A percentile compares a stretch with the other conserved stretches of the same genome.
These are phyloP conservation scores for Davidsoniella neocaledoniae DNA, from an alignment of 2,329 filamentous ascomycete genomes.

Conservation along the genomic window DNA sequence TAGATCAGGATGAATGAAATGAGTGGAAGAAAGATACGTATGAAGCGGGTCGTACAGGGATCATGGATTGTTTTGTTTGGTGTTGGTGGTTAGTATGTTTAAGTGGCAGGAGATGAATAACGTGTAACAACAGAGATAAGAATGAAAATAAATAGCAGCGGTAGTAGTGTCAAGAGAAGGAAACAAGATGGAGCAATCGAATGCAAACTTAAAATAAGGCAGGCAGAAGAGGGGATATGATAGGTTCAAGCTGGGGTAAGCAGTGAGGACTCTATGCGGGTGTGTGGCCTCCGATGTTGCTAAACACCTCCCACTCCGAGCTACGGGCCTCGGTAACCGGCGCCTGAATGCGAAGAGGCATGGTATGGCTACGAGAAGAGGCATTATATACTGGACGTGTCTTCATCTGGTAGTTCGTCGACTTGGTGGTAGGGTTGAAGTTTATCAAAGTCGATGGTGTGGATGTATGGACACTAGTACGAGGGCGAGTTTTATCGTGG, in stretches of 20 bases:
- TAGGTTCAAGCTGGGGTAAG: no score
- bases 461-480: neutral
- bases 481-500: neutral
- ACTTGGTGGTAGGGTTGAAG: neutral
- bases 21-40: slow-evolving; percentile 1
- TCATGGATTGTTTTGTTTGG: no score
- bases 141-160: no score
- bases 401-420: neutral
- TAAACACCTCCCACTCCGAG: slow-evolving; percentile 30
- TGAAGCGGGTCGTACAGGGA: no score
- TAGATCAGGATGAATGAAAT: slow-evolving; percentile 1
- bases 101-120: no score
- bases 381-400: slow-evolving; percentile 2
- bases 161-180: no score
- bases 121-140: no score
- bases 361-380: neutral
- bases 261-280: neutral
- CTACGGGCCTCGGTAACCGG: slow-evolving; percentile 13
- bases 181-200: no score
- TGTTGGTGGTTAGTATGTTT: no score
- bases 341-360: slow-evolving; percentile 3
- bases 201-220: no score
- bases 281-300: slow-evolving; percentile 25
- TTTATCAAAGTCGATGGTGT: neutral
- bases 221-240: no score